phyloP scores from a whole-genome alignment of 129 eudicot genomes.

The Sambucus nigra region DNA sequence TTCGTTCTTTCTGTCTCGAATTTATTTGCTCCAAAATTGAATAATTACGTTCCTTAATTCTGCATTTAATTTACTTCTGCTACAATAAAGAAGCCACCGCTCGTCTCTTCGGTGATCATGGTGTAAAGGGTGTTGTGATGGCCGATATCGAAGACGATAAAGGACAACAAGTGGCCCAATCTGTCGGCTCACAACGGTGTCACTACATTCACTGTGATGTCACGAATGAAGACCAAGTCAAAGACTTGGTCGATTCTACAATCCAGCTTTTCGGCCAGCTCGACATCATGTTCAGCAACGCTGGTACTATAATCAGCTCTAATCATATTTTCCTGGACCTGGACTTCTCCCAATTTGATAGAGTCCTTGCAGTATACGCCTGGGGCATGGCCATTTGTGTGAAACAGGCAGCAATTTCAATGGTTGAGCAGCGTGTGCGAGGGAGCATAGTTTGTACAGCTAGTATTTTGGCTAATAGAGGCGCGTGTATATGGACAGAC shows the following conservation, averaged over 20 bases:
- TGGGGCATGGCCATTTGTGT: constrained; percentile 23
- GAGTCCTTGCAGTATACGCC: constrained; percentile 2
- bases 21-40: too few species aligned
- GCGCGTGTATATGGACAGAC: background rate
- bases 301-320: background rate
- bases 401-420: constrained; percentile 24
- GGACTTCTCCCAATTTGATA: constrained; percentile 5
- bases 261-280: constrained; percentile 13
- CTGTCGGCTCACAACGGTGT: constrained; percentile 15
- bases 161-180: constrained; percentile 15
- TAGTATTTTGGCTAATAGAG: constrained; percentile 14
- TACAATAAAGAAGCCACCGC: constrained; percentile 30
- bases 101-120: constrained; percentile 18
- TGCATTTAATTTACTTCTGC: too few species aligned
- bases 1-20: too few species aligned
- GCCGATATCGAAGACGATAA: constrained; percentile 26
- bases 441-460: constrained; percentile 24
- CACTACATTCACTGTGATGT: constrained; percentile 22
- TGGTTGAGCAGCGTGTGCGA: constrained; percentile 9
- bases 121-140: constrained; percentile 16
- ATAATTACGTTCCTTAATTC: too few species aligned
- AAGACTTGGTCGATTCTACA: constrained; percentile 13
- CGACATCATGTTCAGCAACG: constrained; percentile 33
- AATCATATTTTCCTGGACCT: constrained; percentile 19
- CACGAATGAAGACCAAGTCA: constrained; percentile 21